Evolutionary conservation across 805 yeast genomes (phyloP).

Genomic region (Jamesozyma piceae): DNA sequence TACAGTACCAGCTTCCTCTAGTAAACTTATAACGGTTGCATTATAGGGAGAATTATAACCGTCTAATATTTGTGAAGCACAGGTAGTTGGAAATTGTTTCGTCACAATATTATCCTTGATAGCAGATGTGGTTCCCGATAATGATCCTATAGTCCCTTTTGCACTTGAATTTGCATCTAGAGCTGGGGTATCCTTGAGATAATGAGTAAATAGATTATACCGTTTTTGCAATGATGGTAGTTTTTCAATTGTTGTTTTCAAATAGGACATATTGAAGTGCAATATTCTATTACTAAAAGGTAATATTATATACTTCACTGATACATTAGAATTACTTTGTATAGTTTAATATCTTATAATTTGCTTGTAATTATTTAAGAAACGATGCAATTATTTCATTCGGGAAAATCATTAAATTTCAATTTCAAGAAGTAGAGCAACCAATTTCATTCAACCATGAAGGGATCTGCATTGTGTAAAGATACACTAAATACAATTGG

Average conservation of each 20-base stretch:
- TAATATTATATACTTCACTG: too few relatives aligned
- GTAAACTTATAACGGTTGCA: constrained; percentile 56
- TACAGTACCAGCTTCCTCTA: constrained; percentile 44
- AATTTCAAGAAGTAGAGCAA: too few relatives aligned
- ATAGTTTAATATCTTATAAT: too few relatives aligned
- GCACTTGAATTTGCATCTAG: constrained; percentile 6
- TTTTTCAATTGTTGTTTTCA: constrained; percentile 1
- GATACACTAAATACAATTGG: too few relatives aligned
- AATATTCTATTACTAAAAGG: too few relatives aligned
- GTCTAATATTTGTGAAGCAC: constrained; percentile 58
- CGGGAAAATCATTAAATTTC: too few relatives aligned
- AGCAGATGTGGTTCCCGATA: constrained; percentile 35
- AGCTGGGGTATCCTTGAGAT: constrained; percentile 21
- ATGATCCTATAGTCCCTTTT: constrained; percentile 8
- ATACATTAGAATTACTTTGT: too few relatives aligned
- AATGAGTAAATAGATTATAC: constrained; percentile 35
- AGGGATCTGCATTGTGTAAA: too few relatives aligned
- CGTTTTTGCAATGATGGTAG: constrained; percentile 20
- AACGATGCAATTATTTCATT: too few relatives aligned
- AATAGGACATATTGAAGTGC: constrained; percentile 1
- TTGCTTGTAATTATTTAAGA: too few relatives aligned
- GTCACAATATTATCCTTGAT: constrained; percentile 81
- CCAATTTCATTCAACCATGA: too few relatives aligned
- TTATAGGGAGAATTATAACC: constrained; percentile 67
- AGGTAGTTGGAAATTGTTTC: constrained; percentile 56